phyloP scores from a whole-genome alignment of 176 grass and related monocot genomes.

The Cymbopogon citratus region DNA sequence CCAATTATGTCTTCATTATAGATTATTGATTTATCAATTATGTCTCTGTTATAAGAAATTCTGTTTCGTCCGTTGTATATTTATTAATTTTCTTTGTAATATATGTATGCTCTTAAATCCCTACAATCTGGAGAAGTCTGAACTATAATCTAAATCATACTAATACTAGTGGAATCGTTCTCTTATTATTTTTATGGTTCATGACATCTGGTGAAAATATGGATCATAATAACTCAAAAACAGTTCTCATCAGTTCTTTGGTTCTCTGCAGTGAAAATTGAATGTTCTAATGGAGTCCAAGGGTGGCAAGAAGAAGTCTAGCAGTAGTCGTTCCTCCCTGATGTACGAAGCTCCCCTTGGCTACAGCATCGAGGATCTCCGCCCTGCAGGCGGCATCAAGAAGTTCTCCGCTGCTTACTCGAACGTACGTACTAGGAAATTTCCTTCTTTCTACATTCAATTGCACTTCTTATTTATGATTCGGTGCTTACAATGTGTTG shows the following conservation, averaged over 20 bases:
- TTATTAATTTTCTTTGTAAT: background rate
- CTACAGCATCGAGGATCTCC: conserved; percentile 70
- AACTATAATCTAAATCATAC: background rate
- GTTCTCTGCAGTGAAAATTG: conserved; percentile 26
- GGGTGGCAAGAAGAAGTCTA: conserved; percentile 64
- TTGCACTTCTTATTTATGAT: background rate
- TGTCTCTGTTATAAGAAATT: background rate
- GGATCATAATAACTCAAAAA: background rate
- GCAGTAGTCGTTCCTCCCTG: conserved; percentile 63
- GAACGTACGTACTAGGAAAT: conserved; percentile 35
- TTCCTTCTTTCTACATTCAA: background rate
- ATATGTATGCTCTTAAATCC: background rate
- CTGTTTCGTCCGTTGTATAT: background rate
- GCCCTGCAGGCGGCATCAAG: conserved; percentile 64
- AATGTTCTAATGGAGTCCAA: conserved; percentile 71
- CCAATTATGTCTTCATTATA: background rate
- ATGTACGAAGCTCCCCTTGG: conserved; percentile 74
- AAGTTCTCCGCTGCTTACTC: conserved; percentile 79
- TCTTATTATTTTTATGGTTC: background rate
- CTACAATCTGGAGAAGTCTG: background rate
- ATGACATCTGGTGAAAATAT: background rate
- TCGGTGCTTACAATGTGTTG: conserved; percentile 12
- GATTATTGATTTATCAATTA: background rate
- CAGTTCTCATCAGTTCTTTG: background rate
- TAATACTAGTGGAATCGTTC: background rate